These are phyloP conservation scores for Thermochaetoides dissita DNA, from an alignment of 2,329 filamentous ascomycete species.

Conservation along the genomic window DNA sequence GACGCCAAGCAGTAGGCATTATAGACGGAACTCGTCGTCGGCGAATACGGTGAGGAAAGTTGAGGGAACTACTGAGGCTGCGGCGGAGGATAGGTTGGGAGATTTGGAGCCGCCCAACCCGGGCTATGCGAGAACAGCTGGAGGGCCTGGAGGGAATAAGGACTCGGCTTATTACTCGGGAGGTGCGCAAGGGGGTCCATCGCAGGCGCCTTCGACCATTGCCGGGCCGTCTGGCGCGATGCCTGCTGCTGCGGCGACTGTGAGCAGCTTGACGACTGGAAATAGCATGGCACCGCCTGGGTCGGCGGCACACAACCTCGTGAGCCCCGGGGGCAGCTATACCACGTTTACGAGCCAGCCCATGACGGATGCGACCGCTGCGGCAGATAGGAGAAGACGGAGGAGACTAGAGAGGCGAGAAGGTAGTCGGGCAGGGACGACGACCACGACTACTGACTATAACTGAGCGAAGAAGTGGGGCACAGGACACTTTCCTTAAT, in stretches of 20 bases:
- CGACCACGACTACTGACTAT: background rate
- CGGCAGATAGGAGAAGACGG: constrained; percentile 39
- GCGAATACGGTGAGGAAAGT: background rate
- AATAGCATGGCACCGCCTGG: constrained; percentile 1
- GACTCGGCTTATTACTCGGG: constrained; percentile 48
- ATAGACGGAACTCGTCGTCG: constrained; percentile 38
- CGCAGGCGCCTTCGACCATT: constrained; percentile 8
- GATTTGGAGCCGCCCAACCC: constrained; percentile 31
- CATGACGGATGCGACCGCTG: constrained; percentile 22
- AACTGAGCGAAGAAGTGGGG: too few species aligned
- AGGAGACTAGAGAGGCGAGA: constrained; percentile 41
- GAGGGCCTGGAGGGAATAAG: constrained; percentile 27
- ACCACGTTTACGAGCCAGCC: constrained; percentile 26
- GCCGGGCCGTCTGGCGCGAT: constrained; percentile 25
- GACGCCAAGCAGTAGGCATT: constrained; percentile 30
- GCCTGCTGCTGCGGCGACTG: constrained; percentile 27
- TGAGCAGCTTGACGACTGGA: constrained; percentile 32
- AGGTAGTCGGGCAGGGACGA: constrained; percentile 21
- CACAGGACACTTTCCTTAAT: too few species aligned
- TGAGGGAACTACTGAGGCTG: background rate
- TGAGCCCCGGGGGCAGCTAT: constrained; percentile 28
- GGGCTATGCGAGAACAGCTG: constrained; percentile 37
- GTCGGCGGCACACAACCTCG: constrained; percentile 5
- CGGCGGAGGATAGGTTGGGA: background rate
- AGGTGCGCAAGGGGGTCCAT: constrained; percentile 21